Conservation (phyloP, 2,329 filamentous ascomycete genomes). For the Pyrenophora teres region DNA sequence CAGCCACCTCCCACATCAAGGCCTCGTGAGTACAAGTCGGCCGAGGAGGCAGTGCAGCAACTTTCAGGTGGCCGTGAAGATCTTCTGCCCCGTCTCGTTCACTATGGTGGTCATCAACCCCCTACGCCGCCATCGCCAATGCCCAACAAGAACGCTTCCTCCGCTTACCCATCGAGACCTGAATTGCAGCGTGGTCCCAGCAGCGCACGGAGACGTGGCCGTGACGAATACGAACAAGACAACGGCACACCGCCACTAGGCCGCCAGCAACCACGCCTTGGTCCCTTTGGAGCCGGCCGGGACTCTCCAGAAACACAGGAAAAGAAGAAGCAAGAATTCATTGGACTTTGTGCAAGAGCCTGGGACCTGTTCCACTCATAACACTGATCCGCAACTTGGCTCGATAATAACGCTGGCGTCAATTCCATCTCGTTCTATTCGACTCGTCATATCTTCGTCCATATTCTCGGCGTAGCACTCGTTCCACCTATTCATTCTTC, state of each 20-base stretch:
- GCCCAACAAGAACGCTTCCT: conserved; percentile 50
- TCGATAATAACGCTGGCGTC: conserved; percentile 13
- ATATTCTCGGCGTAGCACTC: too few relatives aligned
- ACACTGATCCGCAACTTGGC: conserved; percentile 22
- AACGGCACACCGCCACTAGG: conserved; percentile 85
- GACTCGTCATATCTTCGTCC: conserved; percentile 6
- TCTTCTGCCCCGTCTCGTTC: conserved; percentile 87
- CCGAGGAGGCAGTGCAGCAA: conserved; percentile 91
- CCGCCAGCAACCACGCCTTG: conserved; percentile 55
- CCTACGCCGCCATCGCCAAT: conserved; percentile 86
- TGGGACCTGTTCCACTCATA: conserved; percentile 98
- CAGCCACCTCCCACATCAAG: conserved; percentile 61
- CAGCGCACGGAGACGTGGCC: conserved; percentile 72
- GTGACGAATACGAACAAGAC: conserved; percentile 89
- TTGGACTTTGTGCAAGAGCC: conserved; percentile 81
- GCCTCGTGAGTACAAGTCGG: conserved; percentile 87
- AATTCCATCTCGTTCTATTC: conserved; percentile 19
- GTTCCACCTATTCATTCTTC: too few relatives aligned
- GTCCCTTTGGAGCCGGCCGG: conserved; percentile 79
- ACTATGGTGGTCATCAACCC: conserved; percentile 92
- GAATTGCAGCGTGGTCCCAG: conserved; percentile 55
- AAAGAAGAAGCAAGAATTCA: conserved; percentile 91
- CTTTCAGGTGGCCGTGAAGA: conserved; percentile 91
- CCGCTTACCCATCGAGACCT: conserved; percentile 35
- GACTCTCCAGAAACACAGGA: conserved; percentile 82